These are phyloP conservation scores for Geranium brycei DNA, from an alignment of 345 rosid genomes.

Conservation along the genomic window DNA sequence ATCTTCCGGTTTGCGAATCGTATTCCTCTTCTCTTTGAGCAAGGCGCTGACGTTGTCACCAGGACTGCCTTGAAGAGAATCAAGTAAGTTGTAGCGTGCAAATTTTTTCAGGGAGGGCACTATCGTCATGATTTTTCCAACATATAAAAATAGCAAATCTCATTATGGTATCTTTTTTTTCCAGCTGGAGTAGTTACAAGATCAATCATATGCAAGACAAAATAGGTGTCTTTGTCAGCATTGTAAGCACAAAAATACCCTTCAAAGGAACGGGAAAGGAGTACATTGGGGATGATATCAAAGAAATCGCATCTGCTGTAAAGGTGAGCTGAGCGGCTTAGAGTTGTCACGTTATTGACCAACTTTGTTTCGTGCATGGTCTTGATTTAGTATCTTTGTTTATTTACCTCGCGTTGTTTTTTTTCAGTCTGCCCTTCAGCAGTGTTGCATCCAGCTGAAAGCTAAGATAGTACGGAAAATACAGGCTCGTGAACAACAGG, in stretches of 20 bases:
- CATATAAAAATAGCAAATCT: neutral
- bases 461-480: conserved; percentile 67
- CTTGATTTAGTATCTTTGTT: neutral
- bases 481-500: conserved; percentile 91
- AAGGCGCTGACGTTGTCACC: conserved; percentile 97
- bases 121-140: neutral
- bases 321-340: conserved; percentile 40
- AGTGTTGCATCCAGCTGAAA: conserved; percentile 91
- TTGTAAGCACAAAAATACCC: conserved; percentile 92
- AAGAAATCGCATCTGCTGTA: conserved; percentile 82
- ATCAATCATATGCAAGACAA: conserved; percentile 84
- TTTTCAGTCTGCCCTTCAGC: conserved; percentile 77
- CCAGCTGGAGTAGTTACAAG: conserved; percentile 89
- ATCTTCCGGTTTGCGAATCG: conserved; percentile 91
- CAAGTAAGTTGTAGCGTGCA: conserved; percentile 34
- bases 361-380: no score
- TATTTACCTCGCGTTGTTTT: conserved; percentile 13
- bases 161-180: conserved; percentile 7
- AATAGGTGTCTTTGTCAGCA: conserved; percentile 86
- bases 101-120: neutral
- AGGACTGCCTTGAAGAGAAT: conserved; percentile 87
- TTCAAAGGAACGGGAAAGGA: conserved; percentile 97
- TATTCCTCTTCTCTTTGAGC: conserved; percentile 93
- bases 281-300: conserved; percentile 91
- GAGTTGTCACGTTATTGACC: neutral